Evolutionary conservation across 23 red algal genomes (phyloP).

Genomic region (Pyropia haitanensis): DNA sequence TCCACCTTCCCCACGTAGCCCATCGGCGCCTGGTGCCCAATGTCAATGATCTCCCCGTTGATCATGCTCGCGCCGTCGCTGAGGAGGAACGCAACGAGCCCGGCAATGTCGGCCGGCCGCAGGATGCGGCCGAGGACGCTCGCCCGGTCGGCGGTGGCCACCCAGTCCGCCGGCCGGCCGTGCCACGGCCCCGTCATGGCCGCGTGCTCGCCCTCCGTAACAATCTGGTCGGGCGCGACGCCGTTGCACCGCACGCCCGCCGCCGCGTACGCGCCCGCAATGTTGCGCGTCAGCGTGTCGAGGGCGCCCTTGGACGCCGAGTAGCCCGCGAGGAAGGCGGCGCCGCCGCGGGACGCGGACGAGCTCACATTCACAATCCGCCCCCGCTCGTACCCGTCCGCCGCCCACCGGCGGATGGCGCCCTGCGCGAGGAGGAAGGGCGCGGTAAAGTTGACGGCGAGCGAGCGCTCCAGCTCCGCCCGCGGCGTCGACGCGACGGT

Average conservation of each 20-base stretch:
- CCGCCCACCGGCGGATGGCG: conserved; percentile 34
- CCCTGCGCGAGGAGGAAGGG: conserved; percentile 60
- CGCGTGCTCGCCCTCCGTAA: conserved; percentile 67
- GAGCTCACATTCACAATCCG: conserved; percentile 69
- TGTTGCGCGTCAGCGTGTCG: conserved; percentile 56
- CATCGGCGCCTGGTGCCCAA: too few species aligned
- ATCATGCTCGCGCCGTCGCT: conserved; percentile 40
- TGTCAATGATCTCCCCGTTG: conserved; percentile 36
- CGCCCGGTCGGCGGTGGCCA: conserved; percentile 17
- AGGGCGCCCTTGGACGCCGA: conserved; percentile 80
- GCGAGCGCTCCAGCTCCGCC: conserved; percentile 56
- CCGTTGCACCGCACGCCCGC: conserved; percentile 64
- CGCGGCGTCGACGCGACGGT: conserved; percentile 3
- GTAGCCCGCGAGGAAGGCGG: conserved; percentile 57
- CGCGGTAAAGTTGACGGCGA: conserved; percentile 76
- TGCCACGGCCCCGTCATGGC: neutral
- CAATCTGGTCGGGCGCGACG: conserved; percentile 61
- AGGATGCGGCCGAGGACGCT: conserved; percentile 45
- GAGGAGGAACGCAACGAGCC: conserved; percentile 46
- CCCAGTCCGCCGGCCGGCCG: conserved; percentile 19
- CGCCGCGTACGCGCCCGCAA: conserved; percentile 58
- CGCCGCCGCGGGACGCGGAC: conserved; percentile 15
- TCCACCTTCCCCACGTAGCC: too few species aligned
- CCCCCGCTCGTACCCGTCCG: conserved; percentile 11
- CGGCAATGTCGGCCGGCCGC: conserved; percentile 43